A percentile compares a stretch with the other conserved stretches of the same genome.
These are phyloP conservation scores for Salvia hispanica DNA, from an alignment of 257 asterid genomes.

Conservation along the genomic window DNA sequence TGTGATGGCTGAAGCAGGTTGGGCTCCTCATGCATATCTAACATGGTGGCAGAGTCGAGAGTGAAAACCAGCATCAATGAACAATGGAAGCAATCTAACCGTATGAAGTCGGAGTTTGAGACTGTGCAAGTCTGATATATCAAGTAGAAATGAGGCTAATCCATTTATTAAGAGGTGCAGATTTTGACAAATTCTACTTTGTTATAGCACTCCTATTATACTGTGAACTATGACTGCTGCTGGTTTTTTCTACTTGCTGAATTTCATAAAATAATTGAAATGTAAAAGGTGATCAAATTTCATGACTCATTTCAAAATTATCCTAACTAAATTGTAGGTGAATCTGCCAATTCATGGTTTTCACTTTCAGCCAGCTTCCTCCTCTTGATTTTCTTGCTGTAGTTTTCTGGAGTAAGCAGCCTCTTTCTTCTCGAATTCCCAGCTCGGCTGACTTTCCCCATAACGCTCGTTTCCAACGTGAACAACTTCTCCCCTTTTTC, in stretches of 20 bases:
- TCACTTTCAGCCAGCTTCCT: conserved; percentile 13
- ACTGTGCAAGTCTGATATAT: conserved; percentile 44
- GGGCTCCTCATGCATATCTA: conserved; percentile 93
- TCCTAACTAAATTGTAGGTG: not conserved
- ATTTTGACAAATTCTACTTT: conserved; percentile 14
- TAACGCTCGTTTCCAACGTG: conserved; percentile 2
- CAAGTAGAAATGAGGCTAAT: conserved; percentile 29
- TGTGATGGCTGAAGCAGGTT: conserved; percentile 51
- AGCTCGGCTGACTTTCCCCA: conserved; percentile 10
- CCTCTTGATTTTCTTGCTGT: conserved; percentile 27
- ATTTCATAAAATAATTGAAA: not conserved
- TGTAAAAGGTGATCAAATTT: not conserved
- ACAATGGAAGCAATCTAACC: conserved; percentile 41
- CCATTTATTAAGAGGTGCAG: conserved; percentile 23
- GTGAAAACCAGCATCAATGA: conserved; percentile 38
- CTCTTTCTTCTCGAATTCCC: conserved; percentile 18
- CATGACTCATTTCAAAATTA: too few species aligned
- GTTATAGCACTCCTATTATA: not conserved
- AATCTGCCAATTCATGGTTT: not conserved
- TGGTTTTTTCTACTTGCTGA: not conserved
- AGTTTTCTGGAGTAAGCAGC: not conserved
- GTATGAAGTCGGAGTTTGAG: conserved; percentile 48
- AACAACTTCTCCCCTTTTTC: not conserved
- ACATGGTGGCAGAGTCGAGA: conserved; percentile 70
- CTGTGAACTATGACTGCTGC: not conserved